Evolutionary conservation across 306 rosid species (phyloP), one percentile per base, ranked within the genome.

Genomic region (Cucurbita maxima): DNA sequence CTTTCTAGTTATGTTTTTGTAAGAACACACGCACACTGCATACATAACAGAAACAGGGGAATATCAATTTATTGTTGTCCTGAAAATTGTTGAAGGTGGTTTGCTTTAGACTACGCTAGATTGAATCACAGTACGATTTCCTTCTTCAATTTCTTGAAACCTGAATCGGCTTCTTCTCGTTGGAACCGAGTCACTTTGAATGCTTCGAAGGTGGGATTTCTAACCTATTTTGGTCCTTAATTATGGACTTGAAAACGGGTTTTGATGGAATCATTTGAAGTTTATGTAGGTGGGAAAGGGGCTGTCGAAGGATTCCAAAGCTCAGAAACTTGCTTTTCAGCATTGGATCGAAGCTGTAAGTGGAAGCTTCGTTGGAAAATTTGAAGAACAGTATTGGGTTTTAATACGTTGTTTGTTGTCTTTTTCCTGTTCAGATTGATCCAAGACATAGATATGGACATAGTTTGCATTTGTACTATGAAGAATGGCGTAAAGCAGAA

Each of bases 311-410:
- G 96, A 93, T 57, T 89, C 88, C 80, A 82, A 87, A 84, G 98
- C 98, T 40, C 97, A 86, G 68, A 88, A 90, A 76, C 78, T 93
- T 90, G 97, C 98, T 73, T 90, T 93, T 82, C 96, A 86, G 84
- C 98, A 93, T 79, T 93, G 98, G 98, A 90, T 93, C 75, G 98
- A 93, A 87, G 98, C 98, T 60, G 98, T 90, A 81, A 84, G 74
- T 71, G 48, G 58, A 73, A 63, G 53, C 25, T 59, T 70, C 5
- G 13, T 13, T 7, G 50, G 44, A 30, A 41, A 47, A 45, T 54
- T 45, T 53, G 14, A 71, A 77, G 64, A 37, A 10, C 47, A 19
- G 6, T 4, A 20, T 66, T 16, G 34, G 18, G 25, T n/a, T 50
- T 69, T 69, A 56, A 45, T 67, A 12, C 22, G 18, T 40, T 48